A percentile compares a stretch with the other conserved stretches of the same genome.
phyloP scores from a whole-genome alignment of 1,284 basidiomycete genomes.

The Puccinia polysora region DNA sequence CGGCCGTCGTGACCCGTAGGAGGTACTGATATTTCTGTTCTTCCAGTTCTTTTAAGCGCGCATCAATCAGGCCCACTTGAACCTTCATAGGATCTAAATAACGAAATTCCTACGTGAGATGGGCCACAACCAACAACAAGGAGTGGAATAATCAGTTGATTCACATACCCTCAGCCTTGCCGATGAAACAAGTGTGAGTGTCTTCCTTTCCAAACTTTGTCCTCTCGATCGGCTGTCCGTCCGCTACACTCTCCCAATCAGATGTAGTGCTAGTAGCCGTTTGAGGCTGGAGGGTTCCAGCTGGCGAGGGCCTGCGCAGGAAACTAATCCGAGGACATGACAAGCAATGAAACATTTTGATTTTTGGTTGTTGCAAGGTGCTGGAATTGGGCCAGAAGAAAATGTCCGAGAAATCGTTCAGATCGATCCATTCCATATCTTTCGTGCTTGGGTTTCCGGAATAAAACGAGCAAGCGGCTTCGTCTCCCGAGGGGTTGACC shows the following conservation, averaged over 20 bases:
- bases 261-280: constrained; percentile 8
- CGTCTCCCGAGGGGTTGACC: constrained; percentile 15
- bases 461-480: constrained; percentile 7
- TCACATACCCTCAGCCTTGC: constrained; percentile 65
- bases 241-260: constrained; percentile 53
- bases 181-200: constrained; percentile 78
- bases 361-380: constrained; percentile 44
- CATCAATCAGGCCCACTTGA: constrained; percentile 64
- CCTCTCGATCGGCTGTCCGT: constrained; percentile 45
- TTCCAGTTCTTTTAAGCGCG: constrained; percentile 57
- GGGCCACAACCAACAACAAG: constrained; percentile 13
- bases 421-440: constrained; percentile 51
- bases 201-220: constrained; percentile 82
- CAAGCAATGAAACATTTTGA: constrained; percentile 42
- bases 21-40: constrained; percentile 24
- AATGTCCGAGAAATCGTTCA: constrained; percentile 52
- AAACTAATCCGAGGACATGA: constrained; percentile 40
- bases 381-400: constrained; percentile 46
- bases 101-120: constrained; percentile 4
- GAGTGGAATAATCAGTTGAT: not conserved
- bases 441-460: not conserved
- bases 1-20: not conserved
- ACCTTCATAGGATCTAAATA: constrained; percentile 62
- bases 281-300: constrained; percentile 7
- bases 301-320: constrained; percentile 36